These are phyloP conservation scores for Ramalina intermedia DNA, from an alignment of 495 filamentous ascomycete genomes.

Conservation along the genomic window DNA sequence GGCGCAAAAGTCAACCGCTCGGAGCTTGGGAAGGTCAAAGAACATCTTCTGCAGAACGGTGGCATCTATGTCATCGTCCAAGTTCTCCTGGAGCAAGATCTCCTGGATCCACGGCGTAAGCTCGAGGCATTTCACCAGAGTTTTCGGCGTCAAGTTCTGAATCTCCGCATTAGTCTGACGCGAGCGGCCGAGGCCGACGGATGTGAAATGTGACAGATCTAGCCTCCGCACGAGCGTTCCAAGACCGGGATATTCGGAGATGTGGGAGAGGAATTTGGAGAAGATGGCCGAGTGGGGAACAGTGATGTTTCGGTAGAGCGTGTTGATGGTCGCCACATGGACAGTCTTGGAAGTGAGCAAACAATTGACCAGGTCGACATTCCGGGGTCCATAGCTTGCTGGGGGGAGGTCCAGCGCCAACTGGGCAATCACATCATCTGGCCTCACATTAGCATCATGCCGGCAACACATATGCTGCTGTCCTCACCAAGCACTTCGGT, in stretches of 20 bases:
- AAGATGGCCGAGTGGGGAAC: slow-evolving; percentile 80
- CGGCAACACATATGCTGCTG: neutral
- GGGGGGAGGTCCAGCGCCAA: slow-evolving; percentile 64
- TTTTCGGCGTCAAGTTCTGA: slow-evolving; percentile 66
- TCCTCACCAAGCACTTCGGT: slow-evolving; percentile 58
- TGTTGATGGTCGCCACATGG: slow-evolving; percentile 60
- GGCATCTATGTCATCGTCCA: slow-evolving; percentile 62
- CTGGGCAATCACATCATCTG: slow-evolving; percentile 63
- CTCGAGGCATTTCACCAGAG: slow-evolving; percentile 60
- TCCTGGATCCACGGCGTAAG: slow-evolving; percentile 66
- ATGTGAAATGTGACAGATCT: slow-evolving; percentile 84
- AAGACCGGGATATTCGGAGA: slow-evolving; percentile 52
- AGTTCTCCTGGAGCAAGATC: slow-evolving; percentile 68
- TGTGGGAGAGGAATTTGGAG: slow-evolving; percentile 64
- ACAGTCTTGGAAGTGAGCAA: slow-evolving; percentile 62
- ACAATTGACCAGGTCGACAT: slow-evolving; percentile 68
- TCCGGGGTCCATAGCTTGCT: slow-evolving; percentile 63
- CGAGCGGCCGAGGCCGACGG: slow-evolving; percentile 64
- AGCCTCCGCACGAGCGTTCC: slow-evolving; percentile 68
- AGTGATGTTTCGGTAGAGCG: slow-evolving; percentile 71
- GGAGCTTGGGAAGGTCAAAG: slow-evolving; percentile 47
- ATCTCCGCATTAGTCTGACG: slow-evolving; percentile 67
- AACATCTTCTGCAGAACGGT: slow-evolving; percentile 60
- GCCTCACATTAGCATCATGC: neutral
- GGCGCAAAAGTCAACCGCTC: slow-evolving; percentile 67